A percentile compares a stretch with the other conserved stretches of the same genome.
Evolutionary conservation across 2,329 filamentous ascomycete genomes (phyloP).

Genomic region (Lanzia echinophila): DNA sequence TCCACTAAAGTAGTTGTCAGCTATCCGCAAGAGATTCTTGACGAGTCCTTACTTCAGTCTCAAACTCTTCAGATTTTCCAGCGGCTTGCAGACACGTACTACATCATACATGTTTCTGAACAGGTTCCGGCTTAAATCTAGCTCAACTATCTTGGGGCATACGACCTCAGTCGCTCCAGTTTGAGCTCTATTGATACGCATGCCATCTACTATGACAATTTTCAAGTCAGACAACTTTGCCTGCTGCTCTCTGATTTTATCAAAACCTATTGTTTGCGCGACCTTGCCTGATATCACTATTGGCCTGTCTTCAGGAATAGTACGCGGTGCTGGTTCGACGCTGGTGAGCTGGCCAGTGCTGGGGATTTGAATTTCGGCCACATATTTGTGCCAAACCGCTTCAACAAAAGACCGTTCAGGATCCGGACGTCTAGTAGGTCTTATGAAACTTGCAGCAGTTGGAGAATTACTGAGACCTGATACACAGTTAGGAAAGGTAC

Average conservation of each 20-base stretch:
- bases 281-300: conserved; percentile 73
- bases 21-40: not conserved
- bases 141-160: conserved; percentile 64
- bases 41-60: conserved; percentile 59
- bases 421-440: conserved; percentile 67
- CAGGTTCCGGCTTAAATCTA: conserved; percentile 82
- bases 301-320: conserved; percentile 37
- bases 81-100: conserved; percentile 60
- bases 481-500: not conserved
- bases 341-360: too few relatives aligned
- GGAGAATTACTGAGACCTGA: conserved; percentile 53
- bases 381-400: conserved; percentile 80
- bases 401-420: conserved; percentile 65
- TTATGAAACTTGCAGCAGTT: conserved; percentile 80
- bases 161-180: conserved; percentile 37
- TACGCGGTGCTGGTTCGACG: conserved; percentile 10
- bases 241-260: conserved; percentile 79
- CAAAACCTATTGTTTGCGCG: conserved; percentile 90
- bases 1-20: conserved; percentile 45
- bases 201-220: conserved; percentile 74
- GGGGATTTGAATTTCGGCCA: conserved; percentile 14
- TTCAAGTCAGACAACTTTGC: conserved; percentile 71
- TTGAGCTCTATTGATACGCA: conserved; percentile 48
- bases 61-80: conserved; percentile 60
- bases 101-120: conserved; percentile 63